phyloP scores from a whole-genome alignment of 2,329 filamentous ascomycete genomes.

The Hortaea sp. region DNA sequence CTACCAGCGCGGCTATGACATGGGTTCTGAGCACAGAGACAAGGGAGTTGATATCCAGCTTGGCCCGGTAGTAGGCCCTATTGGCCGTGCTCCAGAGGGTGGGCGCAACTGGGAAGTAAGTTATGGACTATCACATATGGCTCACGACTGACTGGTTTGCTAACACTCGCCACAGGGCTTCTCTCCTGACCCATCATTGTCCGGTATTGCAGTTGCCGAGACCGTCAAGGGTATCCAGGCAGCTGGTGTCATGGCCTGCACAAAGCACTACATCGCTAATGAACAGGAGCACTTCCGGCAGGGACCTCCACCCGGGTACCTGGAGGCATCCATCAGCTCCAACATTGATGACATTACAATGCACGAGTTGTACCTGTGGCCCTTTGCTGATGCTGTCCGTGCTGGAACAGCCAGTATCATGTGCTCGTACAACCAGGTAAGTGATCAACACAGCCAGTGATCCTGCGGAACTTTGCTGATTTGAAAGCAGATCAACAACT shows the following conservation, averaged over 20 bases:
- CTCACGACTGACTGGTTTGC: too few relatives aligned
- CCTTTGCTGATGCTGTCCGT: conserved; percentile 41
- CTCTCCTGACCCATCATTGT: conserved; percentile 65
- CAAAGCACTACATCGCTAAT: conserved; percentile 66
- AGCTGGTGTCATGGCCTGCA: conserved; percentile 71
- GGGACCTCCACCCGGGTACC: conserved; percentile 34
- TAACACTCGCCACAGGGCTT: conserved; percentile 29
- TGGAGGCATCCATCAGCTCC: conserved; percentile 46
- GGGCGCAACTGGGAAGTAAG: conserved; percentile 53
- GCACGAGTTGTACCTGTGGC: conserved; percentile 31
- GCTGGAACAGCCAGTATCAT: conserved; percentile 42
- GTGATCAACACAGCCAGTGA: not conserved
- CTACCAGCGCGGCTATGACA: conserved; percentile 56
- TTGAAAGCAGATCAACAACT: conserved; percentile 54
- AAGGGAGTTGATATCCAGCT: conserved; percentile 69
- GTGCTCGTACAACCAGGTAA: conserved; percentile 58
- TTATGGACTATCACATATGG: not conserved
- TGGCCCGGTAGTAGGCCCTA: conserved; percentile 65
- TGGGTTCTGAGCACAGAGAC: conserved; percentile 63
- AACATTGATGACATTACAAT: conserved; percentile 56
- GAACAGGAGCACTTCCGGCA: conserved; percentile 68
- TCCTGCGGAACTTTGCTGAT: too few relatives aligned
- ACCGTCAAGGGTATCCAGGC: conserved; percentile 73
- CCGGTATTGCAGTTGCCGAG: conserved; percentile 61
- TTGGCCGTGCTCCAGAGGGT: conserved; percentile 46